Evolutionary conservation across 148 eudicot genomes (phyloP), one percentile per base, ranked within the genome.

Genomic region (Camellia granthamiana): DNA sequence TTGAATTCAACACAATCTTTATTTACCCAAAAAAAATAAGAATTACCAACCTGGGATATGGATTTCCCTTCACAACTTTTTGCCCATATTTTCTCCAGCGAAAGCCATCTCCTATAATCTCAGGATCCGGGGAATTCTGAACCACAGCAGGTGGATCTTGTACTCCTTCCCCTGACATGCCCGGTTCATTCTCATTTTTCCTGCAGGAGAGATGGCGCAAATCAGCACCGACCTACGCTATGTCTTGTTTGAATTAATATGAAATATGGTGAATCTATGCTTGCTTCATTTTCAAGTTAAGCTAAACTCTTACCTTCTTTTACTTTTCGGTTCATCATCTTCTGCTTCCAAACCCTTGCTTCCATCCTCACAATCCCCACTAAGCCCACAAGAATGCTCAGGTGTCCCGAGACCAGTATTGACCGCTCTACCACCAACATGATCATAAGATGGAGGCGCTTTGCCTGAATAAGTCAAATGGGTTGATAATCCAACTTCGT

Each of bases 31-130:
- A 49, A 49, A 49, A 7, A 49, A 49, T 5, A 49, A 49, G 9
- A 49, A 64, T 13, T 49, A 73, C 80, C 55, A 79, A 96, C 99
- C 99, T 96, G 85, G 99, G 99, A 84, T 91, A 88, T 18, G 95
- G 88, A 82, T 89, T 93, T 87, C 98, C 99, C 84, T 87, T 96
- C 23, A 96, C 99, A 74, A 93, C 95, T 85, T 96, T 96, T 86
- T 96, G 99, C 51, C 99, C 98, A 21, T 96, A 94, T 84, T 96
- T 96, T 83, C 99, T 90, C 99, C 99, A 96, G 58, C 94, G 98
- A 86, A 86, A 96, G 56, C 98, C 99, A 66, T 96, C 99, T 0
- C 92, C 91, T 51, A 82, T 67, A 5, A 83, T 83, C 55, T 90
- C 98, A n/a, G 94, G 75, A 84, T 91, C 98, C 10, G 84, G n/a